Percentiles rank a stretch among this genome's conserved stretches.
Evolutionary conservation across 148 eudicot genomes (phyloP).

Genomic region (Rhododendron griersonianum): DNA sequence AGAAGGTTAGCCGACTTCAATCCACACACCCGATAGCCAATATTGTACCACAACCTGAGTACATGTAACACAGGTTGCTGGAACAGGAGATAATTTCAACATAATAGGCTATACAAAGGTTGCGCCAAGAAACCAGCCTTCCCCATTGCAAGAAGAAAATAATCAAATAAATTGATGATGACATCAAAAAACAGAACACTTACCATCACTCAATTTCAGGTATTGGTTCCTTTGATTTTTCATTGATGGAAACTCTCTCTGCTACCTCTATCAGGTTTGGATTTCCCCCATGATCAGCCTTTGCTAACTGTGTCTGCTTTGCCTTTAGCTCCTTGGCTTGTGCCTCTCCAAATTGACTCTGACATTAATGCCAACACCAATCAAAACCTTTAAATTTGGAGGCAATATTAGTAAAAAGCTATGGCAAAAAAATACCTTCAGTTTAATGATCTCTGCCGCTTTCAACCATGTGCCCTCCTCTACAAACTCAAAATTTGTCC

Average conservation of each 20-base stretch:
- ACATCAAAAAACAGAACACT: constrained; percentile 21
- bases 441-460: constrained; percentile 81
- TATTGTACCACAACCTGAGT: neutral
- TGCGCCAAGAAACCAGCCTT: neutral
- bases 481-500: constrained; percentile 75
- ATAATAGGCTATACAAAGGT: neutral
- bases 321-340: constrained; percentile 85
- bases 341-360: constrained; percentile 98
- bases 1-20: neutral
- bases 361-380: constrained; percentile 14
- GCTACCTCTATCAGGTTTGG: constrained; percentile 93
- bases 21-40: neutral
- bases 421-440: constrained; percentile 45
- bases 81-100: neutral
- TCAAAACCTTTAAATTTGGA: constrained; percentile 6
- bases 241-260: constrained; percentile 70
- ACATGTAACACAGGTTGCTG: neutral
- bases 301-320: constrained; percentile 88
- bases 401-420: neutral
- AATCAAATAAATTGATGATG: neutral
- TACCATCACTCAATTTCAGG: constrained; percentile 99
- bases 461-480: constrained; percentile 97
- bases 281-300: constrained; percentile 88
- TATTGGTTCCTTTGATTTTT: constrained; percentile 71
- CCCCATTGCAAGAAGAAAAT: neutral